A percentile compares a stretch with the other conserved stretches of the same genome.
Conservation (phyloP, 352 stramenopile genomes). For the Phytophthora lateralis region DNA sequence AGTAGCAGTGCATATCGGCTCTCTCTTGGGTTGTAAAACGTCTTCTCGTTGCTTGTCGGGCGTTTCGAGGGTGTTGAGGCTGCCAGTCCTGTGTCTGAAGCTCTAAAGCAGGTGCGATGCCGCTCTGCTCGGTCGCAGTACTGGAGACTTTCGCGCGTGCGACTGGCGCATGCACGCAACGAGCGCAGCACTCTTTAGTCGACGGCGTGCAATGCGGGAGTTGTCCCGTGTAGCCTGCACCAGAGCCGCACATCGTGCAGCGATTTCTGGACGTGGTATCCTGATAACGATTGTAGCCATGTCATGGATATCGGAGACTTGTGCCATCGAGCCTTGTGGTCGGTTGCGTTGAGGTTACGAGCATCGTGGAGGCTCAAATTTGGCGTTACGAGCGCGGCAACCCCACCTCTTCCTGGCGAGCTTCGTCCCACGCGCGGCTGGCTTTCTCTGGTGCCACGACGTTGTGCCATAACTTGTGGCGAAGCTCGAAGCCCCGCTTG, state of each 20-base stretch:
- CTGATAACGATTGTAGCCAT: conserved; percentile 15
- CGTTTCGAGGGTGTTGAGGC: conserved; percentile 8
- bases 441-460: conserved; percentile 37
- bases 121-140: conserved; percentile 24
- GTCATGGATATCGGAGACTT: conserved; percentile 12
- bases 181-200: not conserved
- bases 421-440: conserved; percentile 32
- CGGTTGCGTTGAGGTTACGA: conserved; percentile 33
- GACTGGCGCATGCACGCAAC: not conserved
- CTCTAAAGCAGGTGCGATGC: not conserved
- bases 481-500: conserved; percentile 18
- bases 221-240: too few species aligned
- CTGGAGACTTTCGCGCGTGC: conserved; percentile 8
- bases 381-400: conserved; percentile 31
- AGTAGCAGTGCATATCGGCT: conserved; percentile 2
- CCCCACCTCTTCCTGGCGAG: conserved; percentile 11
- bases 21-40: not conserved
- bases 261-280: conserved; percentile 9
- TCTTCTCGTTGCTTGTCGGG: not conserved
- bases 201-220: too few species aligned
- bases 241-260: conserved; percentile 4
- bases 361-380: conserved; percentile 9
- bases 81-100: conserved; percentile 4
- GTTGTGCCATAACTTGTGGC: conserved; percentile 3
- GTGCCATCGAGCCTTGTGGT: conserved; percentile 11